Evolutionary conservation across 257 asterid genomes (phyloP).

Genomic region (Mentha longifolia): DNA sequence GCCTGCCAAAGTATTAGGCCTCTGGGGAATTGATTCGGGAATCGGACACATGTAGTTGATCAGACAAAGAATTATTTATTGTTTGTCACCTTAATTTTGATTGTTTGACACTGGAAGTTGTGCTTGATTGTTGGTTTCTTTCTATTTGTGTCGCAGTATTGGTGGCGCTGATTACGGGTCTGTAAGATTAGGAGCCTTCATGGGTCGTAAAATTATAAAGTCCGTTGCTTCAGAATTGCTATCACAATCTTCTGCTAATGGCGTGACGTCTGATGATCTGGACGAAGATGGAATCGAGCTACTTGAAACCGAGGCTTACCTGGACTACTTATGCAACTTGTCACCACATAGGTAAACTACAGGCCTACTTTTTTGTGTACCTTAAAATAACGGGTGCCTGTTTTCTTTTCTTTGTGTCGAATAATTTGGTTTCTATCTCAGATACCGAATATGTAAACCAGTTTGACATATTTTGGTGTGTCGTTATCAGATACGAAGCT

Average conservation of each 20-base stretch:
- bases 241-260: slow-evolving; percentile 55
- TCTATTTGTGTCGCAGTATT: slow-evolving; percentile 53
- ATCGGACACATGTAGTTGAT: slow-evolving; percentile 71
- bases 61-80: neutral
- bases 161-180: slow-evolving; percentile 99
- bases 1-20: slow-evolving; percentile 96
- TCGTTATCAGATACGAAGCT: slow-evolving; percentile 76
- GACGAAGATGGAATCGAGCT: slow-evolving; percentile 81
- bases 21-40: slow-evolving; percentile 99
- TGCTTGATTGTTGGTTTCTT: neutral
- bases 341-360: slow-evolving; percentile 80
- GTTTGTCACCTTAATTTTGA: slow-evolving; percentile 1
- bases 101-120: neutral
- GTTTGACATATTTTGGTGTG: neutral
- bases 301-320: slow-evolving; percentile 80
- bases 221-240: slow-evolving; percentile 64
- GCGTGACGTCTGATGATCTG: slow-evolving; percentile 65
- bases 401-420: neutral
- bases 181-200: slow-evolving; percentile 96
- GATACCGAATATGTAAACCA: neutral
- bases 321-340: slow-evolving; percentile 93
- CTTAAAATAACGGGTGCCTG: neutral
- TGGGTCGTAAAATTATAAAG: slow-evolving; percentile 85
- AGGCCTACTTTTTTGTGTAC: neutral
- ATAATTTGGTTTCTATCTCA: neutral